Evolutionary conservation across 164 flowering plant species (phyloP).

Genomic region (Warburgia ugandensis): DNA sequence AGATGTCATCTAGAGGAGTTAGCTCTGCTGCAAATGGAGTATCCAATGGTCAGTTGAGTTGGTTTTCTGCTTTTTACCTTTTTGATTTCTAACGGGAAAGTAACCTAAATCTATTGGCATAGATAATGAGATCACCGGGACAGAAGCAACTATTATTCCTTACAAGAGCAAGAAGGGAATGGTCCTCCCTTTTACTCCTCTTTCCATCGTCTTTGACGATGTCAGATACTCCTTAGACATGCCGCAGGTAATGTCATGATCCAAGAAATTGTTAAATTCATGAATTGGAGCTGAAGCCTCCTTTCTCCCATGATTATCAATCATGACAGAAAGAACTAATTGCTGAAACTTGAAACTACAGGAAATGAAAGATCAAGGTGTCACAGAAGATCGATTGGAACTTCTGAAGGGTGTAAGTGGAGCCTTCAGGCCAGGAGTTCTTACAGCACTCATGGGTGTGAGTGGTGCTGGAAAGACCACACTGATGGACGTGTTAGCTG

Average conservation of each 20-base stretch:
- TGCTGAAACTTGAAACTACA: background rate
- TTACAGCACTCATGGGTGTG: too few relatives aligned
- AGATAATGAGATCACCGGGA: background rate
- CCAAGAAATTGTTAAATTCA: background rate
- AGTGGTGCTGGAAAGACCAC: conserved; percentile 59
- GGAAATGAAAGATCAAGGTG: conserved; percentile 26
- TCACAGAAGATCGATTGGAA: conserved; percentile 16
- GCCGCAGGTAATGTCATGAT: conserved; percentile 30
- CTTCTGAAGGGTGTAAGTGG: conserved; percentile 11
- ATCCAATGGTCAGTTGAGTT: background rate
- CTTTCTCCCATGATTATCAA: background rate
- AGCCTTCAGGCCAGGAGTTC: conserved; percentile 10
- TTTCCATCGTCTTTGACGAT: conserved; percentile 37
- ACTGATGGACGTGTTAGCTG: conserved; percentile 68
- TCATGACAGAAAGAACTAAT: too few relatives aligned
- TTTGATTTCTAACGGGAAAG: background rate
- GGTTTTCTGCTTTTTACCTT: background rate
- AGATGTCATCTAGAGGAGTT: conserved; percentile 9
- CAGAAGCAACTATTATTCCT: background rate
- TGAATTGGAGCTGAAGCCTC: background rate
- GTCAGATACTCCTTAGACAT: too few relatives aligned
- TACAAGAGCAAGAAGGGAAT: conserved; percentile 21
- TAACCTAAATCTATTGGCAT: background rate
- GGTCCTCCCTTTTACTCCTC: conserved; percentile 48
- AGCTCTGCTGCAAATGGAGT: background rate